Evolutionary conservation across 2,329 filamentous ascomycete species (phyloP).

Genomic region (Mollisiaceae sp.): DNA sequence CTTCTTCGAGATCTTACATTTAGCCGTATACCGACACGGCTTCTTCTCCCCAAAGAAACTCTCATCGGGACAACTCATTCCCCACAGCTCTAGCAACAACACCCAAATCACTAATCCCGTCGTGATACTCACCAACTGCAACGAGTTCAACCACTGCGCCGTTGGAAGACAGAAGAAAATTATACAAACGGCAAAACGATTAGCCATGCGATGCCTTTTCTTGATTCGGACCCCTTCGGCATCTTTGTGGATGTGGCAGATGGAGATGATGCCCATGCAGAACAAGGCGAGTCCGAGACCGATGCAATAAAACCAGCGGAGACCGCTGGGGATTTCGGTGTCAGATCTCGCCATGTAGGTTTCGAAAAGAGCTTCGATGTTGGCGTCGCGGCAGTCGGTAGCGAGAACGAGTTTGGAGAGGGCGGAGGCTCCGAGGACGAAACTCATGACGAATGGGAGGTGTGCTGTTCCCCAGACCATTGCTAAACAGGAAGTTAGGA

Average conservation of each 20-base stretch:
- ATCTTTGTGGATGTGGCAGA: constrained; percentile 60
- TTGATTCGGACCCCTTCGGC: constrained; percentile 46
- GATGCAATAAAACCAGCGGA: constrained; percentile 69
- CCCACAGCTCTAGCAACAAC: constrained; percentile 55
- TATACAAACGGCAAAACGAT: constrained; percentile 55
- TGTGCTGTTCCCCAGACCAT: constrained; percentile 61
- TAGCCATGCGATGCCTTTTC: constrained; percentile 58
- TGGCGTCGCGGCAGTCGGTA: constrained; percentile 56
- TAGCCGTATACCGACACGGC: constrained; percentile 49
- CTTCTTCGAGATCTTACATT: constrained; percentile 45
- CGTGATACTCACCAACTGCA: constrained; percentile 53
- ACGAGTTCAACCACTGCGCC: constrained; percentile 51
- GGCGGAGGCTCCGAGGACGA: constrained; percentile 62
- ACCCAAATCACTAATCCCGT: constrained; percentile 52
- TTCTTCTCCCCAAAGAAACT: constrained; percentile 49
- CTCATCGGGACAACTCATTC: constrained; percentile 52
- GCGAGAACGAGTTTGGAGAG: constrained; percentile 64
- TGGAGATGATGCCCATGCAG: constrained; percentile 53
- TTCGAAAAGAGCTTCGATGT: constrained; percentile 55
- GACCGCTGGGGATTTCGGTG: constrained; percentile 54
- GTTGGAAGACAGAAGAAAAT: constrained; percentile 61
- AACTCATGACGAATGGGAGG: constrained; percentile 67
- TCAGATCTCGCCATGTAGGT: constrained; percentile 56
- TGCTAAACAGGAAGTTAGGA: constrained; percentile 43
- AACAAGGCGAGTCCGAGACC: constrained; percentile 61